Evolutionary conservation across 768 basidiomycete species (phyloP).

Genomic region (Termitomyces sp.): DNA sequence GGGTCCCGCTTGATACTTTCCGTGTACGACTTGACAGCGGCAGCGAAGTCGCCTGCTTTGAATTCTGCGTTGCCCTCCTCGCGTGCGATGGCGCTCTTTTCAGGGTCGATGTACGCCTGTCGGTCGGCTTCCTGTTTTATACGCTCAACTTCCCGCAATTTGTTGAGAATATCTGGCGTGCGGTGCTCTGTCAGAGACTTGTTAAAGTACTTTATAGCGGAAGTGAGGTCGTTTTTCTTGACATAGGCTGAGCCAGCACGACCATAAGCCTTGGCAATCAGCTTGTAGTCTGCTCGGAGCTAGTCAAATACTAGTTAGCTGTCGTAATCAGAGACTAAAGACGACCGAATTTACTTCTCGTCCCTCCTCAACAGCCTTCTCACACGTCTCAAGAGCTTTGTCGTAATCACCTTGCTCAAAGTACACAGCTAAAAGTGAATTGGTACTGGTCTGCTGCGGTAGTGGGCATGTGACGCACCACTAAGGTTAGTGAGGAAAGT

Average conservation of each 20-base stretch:
- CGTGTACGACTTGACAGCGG: slow-evolving; percentile 86
- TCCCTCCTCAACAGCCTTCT: slow-evolving; percentile 96
- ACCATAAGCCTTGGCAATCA: slow-evolving; percentile 91
- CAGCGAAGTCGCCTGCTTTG: slow-evolving; percentile 89
- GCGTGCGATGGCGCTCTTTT: slow-evolving; percentile 72
- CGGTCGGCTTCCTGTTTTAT: slow-evolving; percentile 72
- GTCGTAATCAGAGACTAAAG: neutral
- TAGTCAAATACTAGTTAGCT: slow-evolving; percentile 23
- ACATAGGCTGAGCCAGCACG: slow-evolving; percentile 83
- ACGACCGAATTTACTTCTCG: slow-evolving; percentile 45
- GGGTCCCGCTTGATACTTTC: slow-evolving; percentile 98
- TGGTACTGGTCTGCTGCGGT: neutral
- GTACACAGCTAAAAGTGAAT: slow-evolving; percentile 63
- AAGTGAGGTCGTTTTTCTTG: slow-evolving; percentile 68
- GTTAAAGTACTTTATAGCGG: slow-evolving; percentile 87
- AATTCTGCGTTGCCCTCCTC: slow-evolving; percentile 92
- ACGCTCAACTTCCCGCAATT: slow-evolving; percentile 82
- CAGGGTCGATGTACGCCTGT: slow-evolving; percentile 83
- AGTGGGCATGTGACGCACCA: slow-evolving; percentile 38
- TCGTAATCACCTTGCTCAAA: slow-evolving; percentile 93
- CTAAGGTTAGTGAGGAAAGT: slow-evolving; percentile 90
- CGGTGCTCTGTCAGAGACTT: slow-evolving; percentile 97
- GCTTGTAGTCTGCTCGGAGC: slow-evolving; percentile 90
- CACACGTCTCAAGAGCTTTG: slow-evolving; percentile 84
- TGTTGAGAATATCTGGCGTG: slow-evolving; percentile 86